Conservation (phyloP, 805 yeast genomes). For the Candida glaebosa region DNA sequence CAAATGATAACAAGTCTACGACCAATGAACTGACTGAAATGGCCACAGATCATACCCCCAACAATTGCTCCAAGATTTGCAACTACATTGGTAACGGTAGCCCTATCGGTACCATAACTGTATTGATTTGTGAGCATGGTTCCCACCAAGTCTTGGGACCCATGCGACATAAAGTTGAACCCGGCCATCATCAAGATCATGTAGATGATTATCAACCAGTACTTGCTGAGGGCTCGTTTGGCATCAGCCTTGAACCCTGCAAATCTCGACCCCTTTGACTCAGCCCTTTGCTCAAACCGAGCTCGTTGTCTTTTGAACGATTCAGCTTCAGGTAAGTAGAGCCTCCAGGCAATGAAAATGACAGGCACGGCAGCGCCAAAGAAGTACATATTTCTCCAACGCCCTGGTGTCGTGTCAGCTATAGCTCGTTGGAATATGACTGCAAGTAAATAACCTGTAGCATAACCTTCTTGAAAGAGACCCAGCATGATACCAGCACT, state of each 20-base stretch:
- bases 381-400: slow-evolving; percentile 69
- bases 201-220: slow-evolving; percentile 62
- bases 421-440: slow-evolving; percentile 65
- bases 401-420: slow-evolving; percentile 33
- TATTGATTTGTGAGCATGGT: slow-evolving; percentile 34
- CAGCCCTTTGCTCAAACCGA: slow-evolving; percentile 9
- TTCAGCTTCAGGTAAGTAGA: slow-evolving; percentile 42
- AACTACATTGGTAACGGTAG: slow-evolving; percentile 39
- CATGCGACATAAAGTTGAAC: slow-evolving; percentile 40
- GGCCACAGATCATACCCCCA: slow-evolving; percentile 46
- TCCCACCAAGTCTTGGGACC: slow-evolving; percentile 42
- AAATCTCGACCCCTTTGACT: slow-evolving; percentile 8
- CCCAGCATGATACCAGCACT: slow-evolving; percentile 68
- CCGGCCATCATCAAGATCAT: slow-evolving; percentile 47
- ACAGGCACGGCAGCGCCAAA: slow-evolving; percentile 59
- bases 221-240: slow-evolving; percentile 25
- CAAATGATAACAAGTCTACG: slow-evolving; percentile 32
- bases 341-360: slow-evolving; percentile 30
- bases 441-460: slow-evolving; percentile 64
- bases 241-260: slow-evolving; percentile 9
- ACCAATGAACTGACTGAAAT: slow-evolving; percentile 33
- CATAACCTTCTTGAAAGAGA: slow-evolving; percentile 53
- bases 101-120: slow-evolving; percentile 26
- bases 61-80: slow-evolving; percentile 40
- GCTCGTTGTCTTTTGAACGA: slow-evolving; percentile 41